Evolutionary conservation across 1,284 basidiomycete species (phyloP).

Genomic region (Schizopora paradoxa): DNA sequence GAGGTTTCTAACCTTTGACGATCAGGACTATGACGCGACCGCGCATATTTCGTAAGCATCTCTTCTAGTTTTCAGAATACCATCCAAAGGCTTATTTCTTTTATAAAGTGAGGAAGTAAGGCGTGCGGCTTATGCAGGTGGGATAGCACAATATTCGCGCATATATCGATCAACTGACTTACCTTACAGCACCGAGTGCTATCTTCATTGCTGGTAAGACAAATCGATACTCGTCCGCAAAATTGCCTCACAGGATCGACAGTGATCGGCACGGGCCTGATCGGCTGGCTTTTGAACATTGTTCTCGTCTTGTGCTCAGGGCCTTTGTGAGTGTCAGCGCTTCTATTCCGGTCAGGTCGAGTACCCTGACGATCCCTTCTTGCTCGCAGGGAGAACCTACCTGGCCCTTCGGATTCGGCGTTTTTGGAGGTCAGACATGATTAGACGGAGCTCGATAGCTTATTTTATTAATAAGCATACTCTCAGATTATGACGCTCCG

Average conservation of each 20-base stretch:
- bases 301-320: constrained; percentile 81
- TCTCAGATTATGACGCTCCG: constrained; percentile 66
- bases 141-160: constrained; percentile 12
- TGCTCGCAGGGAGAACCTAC: constrained; percentile 49
- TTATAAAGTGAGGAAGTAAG: constrained; percentile 75
- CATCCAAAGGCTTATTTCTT: neutral
- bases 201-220: constrained; percentile 80
- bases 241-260: constrained; percentile 3
- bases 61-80: neutral
- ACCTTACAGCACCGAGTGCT: constrained; percentile 52
- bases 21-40: constrained; percentile 67
- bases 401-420: constrained; percentile 61
- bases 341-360: neutral
- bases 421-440: constrained; percentile 52
- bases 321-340: constrained; percentile 45
- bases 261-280: constrained; percentile 78
- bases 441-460: neutral
- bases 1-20: no score
- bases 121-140: constrained; percentile 81
- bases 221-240: constrained; percentile 14
- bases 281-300: constrained; percentile 84
- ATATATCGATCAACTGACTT: constrained; percentile 5
- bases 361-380: neutral
- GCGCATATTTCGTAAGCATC: constrained; percentile 80
- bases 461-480: neutral